Conservation (phyloP, 768 basidiomycete species). For the Termitomyces sp. region DNA sequence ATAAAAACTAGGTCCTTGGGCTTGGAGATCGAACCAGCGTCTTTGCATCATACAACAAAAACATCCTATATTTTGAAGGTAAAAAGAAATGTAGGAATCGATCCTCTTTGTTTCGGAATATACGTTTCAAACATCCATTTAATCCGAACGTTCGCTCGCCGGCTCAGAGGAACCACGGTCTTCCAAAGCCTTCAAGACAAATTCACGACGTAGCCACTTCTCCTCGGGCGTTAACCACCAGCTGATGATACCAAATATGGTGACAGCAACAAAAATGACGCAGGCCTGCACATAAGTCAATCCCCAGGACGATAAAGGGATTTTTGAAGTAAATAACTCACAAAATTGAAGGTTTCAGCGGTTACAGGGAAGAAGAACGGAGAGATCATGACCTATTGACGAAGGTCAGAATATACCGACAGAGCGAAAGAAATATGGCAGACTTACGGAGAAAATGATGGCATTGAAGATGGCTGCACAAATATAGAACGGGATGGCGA, state of each 20-base stretch:
- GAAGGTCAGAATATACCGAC: slow-evolving; percentile 1
- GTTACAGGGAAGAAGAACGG: slow-evolving; percentile 86
- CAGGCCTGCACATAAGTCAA: slow-evolving; percentile 40
- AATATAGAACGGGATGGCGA: slow-evolving; percentile 63
- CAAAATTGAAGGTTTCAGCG: slow-evolving; percentile 78
- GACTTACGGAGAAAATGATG: slow-evolving; percentile 64
- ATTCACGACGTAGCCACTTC: slow-evolving; percentile 71
- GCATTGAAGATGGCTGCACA: slow-evolving; percentile 66
- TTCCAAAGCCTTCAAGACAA: slow-evolving; percentile 46
- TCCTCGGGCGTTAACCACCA: slow-evolving; percentile 80
- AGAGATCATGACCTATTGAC: slow-evolving; percentile 65
- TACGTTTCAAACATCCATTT: background rate
- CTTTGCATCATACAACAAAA: background rate
- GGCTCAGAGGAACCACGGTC: slow-evolving; percentile 12
- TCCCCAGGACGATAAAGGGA: background rate
- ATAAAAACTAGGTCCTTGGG: too few relatives aligned
- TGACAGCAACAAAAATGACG: slow-evolving; percentile 76
- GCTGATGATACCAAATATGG: slow-evolving; percentile 67
- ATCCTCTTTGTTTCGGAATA: background rate
- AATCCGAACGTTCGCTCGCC: background rate
- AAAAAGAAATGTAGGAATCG: background rate
- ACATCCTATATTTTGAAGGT: background rate
- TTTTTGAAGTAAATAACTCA: slow-evolving; percentile 30
- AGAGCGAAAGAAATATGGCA: background rate
- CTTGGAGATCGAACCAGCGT: too few relatives aligned